Percentiles rank a stretch among this genome's conserved stretches.
These are phyloP conservation scores for Moelleriella libera DNA, from an alignment of 2,329 filamentous ascomycete genomes.

Conservation along the genomic window DNA sequence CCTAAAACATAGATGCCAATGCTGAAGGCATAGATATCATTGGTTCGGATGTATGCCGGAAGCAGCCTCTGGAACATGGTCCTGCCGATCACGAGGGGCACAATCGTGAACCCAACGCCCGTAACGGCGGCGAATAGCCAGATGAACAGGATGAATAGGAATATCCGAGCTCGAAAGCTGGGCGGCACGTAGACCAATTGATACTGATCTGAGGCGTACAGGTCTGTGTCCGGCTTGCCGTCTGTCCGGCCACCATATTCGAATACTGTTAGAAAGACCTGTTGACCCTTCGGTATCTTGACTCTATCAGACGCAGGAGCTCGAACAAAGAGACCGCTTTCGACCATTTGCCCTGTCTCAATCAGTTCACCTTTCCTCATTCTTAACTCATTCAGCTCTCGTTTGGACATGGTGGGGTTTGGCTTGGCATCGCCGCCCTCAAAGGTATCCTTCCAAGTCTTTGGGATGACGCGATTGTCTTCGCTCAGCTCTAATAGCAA, in stretches of 20 bases:
- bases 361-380: conserved; percentile 31
- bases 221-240: conserved; percentile 34
- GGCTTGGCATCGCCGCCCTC: conserved; percentile 32
- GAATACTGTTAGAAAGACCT: conserved; percentile 66
- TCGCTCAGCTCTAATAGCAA: conserved; percentile 32
- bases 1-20: conserved; percentile 76
- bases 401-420: conserved; percentile 16
- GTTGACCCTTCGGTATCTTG: conserved; percentile 72
- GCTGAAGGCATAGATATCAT: conserved; percentile 94
- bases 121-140: conserved; percentile 88
- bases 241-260: conserved; percentile 47
- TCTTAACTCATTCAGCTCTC: conserved; percentile 21
- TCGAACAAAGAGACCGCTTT: conserved; percentile 71
- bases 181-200: conserved; percentile 72
- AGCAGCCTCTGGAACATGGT: conserved; percentile 61
- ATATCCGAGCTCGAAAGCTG: conserved; percentile 65
- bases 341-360: conserved; percentile 38
- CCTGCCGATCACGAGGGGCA: conserved; percentile 77
- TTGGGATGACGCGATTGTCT: conserved; percentile 28
- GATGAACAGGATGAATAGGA: conserved; percentile 74
- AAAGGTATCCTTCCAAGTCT: conserved; percentile 44
- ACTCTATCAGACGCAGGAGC: conserved; percentile 93
- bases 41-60: conserved; percentile 59
- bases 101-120: conserved; percentile 71
- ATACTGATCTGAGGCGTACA: conserved; percentile 47